A percentile compares a stretch with the other conserved stretches of the same genome.
Conservation (phyloP, 2,329 filamentous ascomycete species). For the Acrocalymma vagum region DNA sequence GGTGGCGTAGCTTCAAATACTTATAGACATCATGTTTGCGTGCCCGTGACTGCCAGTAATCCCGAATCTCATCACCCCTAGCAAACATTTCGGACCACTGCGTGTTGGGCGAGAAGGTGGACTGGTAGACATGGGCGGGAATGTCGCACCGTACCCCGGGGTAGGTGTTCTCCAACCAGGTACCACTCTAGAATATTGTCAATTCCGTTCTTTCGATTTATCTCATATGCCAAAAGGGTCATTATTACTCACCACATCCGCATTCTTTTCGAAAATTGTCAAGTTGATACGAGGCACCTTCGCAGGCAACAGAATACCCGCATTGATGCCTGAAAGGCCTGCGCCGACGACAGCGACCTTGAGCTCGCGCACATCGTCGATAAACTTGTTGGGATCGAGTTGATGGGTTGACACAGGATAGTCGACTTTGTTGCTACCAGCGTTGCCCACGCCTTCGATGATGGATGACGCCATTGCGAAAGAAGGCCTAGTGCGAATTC, state of each 20-base stretch:
- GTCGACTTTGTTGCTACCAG: no score
- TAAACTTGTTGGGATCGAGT: conserved; percentile 33
- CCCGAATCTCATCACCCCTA: conserved; percentile 50
- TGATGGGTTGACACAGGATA: conserved; percentile 37
- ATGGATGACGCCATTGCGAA: no score
- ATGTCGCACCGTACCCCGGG: conserved; percentile 44
- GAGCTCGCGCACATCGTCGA: conserved; percentile 40
- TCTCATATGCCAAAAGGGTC: background rate
- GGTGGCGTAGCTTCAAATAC: conserved; percentile 48
- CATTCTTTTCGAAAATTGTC: conserved; percentile 57
- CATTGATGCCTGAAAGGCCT: conserved; percentile 69
- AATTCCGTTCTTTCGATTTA: background rate
- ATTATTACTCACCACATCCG: conserved; percentile 42
- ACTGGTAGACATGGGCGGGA: conserved; percentile 50
- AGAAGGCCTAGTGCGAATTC: no score
- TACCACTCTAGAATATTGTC: conserved; percentile 28
- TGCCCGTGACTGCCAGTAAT: conserved; percentile 51
- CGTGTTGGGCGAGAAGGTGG: conserved; percentile 54
- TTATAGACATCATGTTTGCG: conserved; percentile 51
- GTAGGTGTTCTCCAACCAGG: conserved; percentile 48
- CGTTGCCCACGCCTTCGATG: no score
- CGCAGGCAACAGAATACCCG: conserved; percentile 70
- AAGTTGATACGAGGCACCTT: conserved; percentile 75
- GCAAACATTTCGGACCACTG: conserved; percentile 54
- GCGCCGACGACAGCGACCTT: conserved; percentile 71